phyloP scores from a whole-genome alignment of 352 stramenopile genomes.

The Discostella stelligera region DNA sequence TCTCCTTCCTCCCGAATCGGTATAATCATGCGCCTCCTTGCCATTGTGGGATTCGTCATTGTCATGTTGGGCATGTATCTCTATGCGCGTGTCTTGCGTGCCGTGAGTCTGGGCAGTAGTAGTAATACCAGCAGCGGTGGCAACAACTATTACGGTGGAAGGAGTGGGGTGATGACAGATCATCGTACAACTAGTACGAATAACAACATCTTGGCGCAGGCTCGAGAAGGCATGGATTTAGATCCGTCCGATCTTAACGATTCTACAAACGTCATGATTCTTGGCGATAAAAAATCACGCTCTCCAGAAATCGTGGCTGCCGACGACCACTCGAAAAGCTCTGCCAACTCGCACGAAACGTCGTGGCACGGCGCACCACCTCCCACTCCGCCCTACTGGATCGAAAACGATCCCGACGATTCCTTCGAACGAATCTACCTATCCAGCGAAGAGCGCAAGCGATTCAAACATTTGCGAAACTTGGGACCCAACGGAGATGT shows the following conservation, averaged over 20 bases:
- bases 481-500: conserved; percentile 21
- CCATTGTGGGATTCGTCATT: background rate
- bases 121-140: background rate
- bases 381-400: conserved; percentile 38
- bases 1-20: background rate
- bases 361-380: conserved; percentile 5
- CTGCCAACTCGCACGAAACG: conserved; percentile 1
- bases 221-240: no score
- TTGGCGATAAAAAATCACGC: background rate
- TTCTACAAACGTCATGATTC: no score
- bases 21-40: conserved; percentile 5
- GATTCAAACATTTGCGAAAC: conserved; percentile 34
- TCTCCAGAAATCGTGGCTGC: background rate
- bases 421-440: conserved; percentile 52
- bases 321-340: background rate
- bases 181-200: background rate
- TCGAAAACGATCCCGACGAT: conserved; percentile 44
- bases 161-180: background rate
- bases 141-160: background rate
- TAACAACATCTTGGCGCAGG: background rate
- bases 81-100: conserved; percentile 9
- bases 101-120: conserved; percentile 5
- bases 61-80: conserved; percentile 15
- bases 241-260: no score
- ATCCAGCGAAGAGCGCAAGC: background rate